Evolutionary conservation across 148 eudicot genomes (phyloP), one percentile per base, ranked within the genome.

Genomic region (Diospyros kaki): DNA sequence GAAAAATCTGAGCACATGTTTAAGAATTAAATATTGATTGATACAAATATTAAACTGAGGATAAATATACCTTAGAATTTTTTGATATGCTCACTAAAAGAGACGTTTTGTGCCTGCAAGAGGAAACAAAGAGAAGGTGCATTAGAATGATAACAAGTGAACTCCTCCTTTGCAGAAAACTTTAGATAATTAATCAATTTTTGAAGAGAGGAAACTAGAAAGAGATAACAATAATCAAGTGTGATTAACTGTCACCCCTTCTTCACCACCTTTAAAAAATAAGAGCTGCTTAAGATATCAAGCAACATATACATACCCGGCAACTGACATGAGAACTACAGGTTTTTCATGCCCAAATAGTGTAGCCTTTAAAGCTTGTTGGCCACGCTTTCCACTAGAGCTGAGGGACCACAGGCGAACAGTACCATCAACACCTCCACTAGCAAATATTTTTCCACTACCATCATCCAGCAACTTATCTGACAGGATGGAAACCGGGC

Each of bases 351-450:
- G 97, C 64, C 94, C 94, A 65, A 83, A 58, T 10, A 92, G 75
- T 74, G 94, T 90, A 77, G 88, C 94, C 79, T 78, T 88, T 60
- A 88, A 62, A 65, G 90, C 89, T 56, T 85, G 89, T 55, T 86
- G 89, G 68, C 94, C 89, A 60, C 89, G 86, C 80, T 87, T 90
- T 55, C 94, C 91, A 62, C 79, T 79, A 6, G 91, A 87, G 77
- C 81, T 68, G 18, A 92, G 83, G 42, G 94, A 90, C 97, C 97
- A 92, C 46, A 92, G 85, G 76, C 94, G 94, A 81, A 92, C 94
- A 67, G 91, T 90, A 28, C 86, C 82, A 84, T 92, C 97, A 70
- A 78, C 92, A 59, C 97, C 94, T 72, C 97, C 97, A 83, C 97
- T 92, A 50, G 93, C 94, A 81, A 92, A 85, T 64, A 88, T 66